These are phyloP conservation scores for Hibiscus trionum DNA, from an alignment of 345 rosid species.

Conservation along the genomic window DNA sequence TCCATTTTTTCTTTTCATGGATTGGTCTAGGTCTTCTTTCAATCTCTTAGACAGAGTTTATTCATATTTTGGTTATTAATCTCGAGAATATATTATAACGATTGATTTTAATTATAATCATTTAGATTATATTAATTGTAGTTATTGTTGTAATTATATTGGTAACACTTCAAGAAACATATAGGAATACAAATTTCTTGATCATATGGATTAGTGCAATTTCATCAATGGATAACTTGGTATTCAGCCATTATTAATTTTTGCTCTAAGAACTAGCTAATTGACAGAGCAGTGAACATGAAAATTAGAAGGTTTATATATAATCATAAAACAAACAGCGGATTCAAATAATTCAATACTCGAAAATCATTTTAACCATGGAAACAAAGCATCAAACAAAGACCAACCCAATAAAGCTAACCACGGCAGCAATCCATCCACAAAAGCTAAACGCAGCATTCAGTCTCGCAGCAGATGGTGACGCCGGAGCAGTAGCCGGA, in stretches of 20 bases:
- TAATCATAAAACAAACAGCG: background rate
- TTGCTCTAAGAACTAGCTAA: no score
- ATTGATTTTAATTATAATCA: no score
- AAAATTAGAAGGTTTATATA: background rate
- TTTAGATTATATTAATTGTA: no score
- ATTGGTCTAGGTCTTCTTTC: background rate
- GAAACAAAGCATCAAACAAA: background rate
- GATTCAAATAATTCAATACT: background rate
- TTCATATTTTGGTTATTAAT: no score
- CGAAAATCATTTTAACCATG: background rate
- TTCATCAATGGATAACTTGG: no score
- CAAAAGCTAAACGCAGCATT: background rate
- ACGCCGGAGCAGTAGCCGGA: background rate
- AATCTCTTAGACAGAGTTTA: background rate
- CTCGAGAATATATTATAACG: no score
- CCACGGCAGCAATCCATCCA: slow-evolving; percentile 11
- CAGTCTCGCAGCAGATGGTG: background rate
- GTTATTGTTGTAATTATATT: no score
- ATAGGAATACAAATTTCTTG: no score
- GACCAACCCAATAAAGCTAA: slow-evolving; percentile 13
- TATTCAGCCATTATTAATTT: no score
- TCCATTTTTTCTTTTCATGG: background rate
- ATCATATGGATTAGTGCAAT: no score
- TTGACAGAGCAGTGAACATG: no score
- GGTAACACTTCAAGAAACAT: no score